These are phyloP conservation scores for Teratosphaeria viscida DNA, from an alignment of 2,329 filamentous ascomycete species.

Conservation along the genomic window DNA sequence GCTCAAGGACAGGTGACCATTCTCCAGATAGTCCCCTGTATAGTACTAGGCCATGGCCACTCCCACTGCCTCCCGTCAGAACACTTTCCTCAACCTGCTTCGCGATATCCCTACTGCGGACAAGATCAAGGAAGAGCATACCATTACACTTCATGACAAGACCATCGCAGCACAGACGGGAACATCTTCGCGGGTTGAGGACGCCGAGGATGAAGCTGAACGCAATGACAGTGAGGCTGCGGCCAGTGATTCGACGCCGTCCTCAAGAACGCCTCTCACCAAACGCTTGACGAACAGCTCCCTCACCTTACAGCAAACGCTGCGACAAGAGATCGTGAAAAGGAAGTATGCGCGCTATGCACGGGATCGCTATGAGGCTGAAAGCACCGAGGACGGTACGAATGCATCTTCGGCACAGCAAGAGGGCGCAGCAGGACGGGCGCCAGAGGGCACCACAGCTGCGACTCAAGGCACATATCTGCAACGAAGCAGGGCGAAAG, in stretches of 20 bases:
- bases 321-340: slow-evolving; percentile 21
- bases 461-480: slow-evolving; percentile 17
- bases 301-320: slow-evolving; percentile 15
- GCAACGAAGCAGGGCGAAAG: slow-evolving; percentile 20
- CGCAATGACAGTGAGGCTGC: slow-evolving; percentile 18
- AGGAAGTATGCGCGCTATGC: slow-evolving; percentile 28
- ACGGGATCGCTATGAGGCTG: slow-evolving; percentile 19
- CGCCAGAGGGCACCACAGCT: slow-evolving; percentile 7
- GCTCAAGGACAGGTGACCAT: slow-evolving; percentile 3
- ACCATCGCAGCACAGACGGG: slow-evolving; percentile 19
- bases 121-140: slow-evolving; percentile 37
- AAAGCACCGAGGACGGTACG: slow-evolving; percentile 2
- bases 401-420: not conserved
- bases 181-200: not conserved
- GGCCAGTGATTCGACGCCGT: slow-evolving; percentile 6
- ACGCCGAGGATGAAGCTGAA: slow-evolving; percentile 15
- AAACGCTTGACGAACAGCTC: slow-evolving; percentile 21
- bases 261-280: slow-evolving; percentile 7
- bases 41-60: slow-evolving; percentile 13
- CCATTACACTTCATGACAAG: slow-evolving; percentile 57
- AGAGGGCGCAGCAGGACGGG: not conserved
- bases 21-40: not conserved
- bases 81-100: slow-evolving; percentile 14
- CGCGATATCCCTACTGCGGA: slow-evolving; percentile 13
- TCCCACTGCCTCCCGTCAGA: slow-evolving; percentile 3